Base-by-base conservation (phyloP, 352 stramenopile genomes). In the Pythium insidiosum region DNA sequence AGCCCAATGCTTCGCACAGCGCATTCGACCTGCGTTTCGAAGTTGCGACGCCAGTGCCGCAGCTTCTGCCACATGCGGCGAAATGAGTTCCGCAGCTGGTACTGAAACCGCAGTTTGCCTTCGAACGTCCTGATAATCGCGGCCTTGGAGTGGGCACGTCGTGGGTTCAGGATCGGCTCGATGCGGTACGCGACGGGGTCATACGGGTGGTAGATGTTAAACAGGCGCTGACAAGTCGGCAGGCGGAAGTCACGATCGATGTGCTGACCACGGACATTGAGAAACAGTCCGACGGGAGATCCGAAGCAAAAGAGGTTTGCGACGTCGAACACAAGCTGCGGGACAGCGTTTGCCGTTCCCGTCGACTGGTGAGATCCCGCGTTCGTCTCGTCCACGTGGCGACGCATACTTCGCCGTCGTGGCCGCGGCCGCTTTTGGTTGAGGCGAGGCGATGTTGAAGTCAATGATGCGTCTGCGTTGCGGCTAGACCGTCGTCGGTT, bases 201-300 rank as follows among this genome's bases (percentile, higher is more conserved):
- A 62, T 87, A 94, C 38, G 89, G 89, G 58, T 97, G 87, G 53
- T 97, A 97, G 26, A 98, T 95, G 58, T 98, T 98, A 63, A 96
- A 97, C 18, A 97, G 46, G 16, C 73, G 67, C 11, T 57, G 58
- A 54, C 84, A 95, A 6, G 81, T 91, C 24, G 79, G 78, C 12
- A 97, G 63, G 29, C 50, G 56, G 40, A 93, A 95, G 23, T 73
- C 47, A 2, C 58, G 61, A 26, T 75, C 71, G 18, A 90, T 64
- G 50, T 71, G 75, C 47, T 95, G 76, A 0, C 92, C 90, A 15
- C 87, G 79, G 4, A 97, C 87, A 54, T 95, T 95, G 10, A 97
- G 48, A 53, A 97, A 97, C 12, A 97, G 61, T 9, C 86, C 86
- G 41, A 96, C 78, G 0, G 89, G 89, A 1, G 86, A 95, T 7